These are phyloP conservation scores for Erodium trifolium DNA, from an alignment of 441 rosid genomes.

Conservation along the genomic window DNA sequence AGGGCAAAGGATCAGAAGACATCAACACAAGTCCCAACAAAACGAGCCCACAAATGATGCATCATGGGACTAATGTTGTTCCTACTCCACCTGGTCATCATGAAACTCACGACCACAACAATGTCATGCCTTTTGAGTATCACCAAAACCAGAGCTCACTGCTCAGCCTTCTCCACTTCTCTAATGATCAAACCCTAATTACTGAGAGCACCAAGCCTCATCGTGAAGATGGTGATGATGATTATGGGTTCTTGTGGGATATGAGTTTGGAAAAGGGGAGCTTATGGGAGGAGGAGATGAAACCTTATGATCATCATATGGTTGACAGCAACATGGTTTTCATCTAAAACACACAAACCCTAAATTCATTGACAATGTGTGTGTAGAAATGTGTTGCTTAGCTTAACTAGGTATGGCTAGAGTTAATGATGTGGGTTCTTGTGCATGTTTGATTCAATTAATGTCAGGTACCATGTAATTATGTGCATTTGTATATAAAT, in stretches of 20 bases:
- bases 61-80: conserved; percentile 20
- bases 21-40: conserved; percentile 7
- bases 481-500: too few species aligned
- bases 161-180: conserved; percentile 40
- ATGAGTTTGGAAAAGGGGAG: conserved; percentile 34
- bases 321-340: conserved; percentile 3
- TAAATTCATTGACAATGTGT: too few species aligned
- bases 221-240: conserved; percentile 27
- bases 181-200: conserved; percentile 18
- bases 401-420: too few species aligned
- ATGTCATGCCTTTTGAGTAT: not conserved
- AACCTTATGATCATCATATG: not conserved
- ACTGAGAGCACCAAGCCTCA: conserved; percentile 15
- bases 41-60: conserved; percentile 26
- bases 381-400: too few species aligned
- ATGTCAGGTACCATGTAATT: too few species aligned
- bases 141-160: conserved; percentile 27
- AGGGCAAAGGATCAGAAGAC: conserved; percentile 36
- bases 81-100: not conserved
- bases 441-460: too few species aligned
- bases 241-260: conserved; percentile 53
- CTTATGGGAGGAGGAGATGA: conserved; percentile 2
- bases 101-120: not conserved
- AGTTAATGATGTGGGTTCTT: too few species aligned
- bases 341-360: not conserved